These are phyloP conservation scores for Aspergillus pseudoglaucus DNA, from an alignment of 2,329 filamentous ascomycete species.

Conservation along the genomic window DNA sequence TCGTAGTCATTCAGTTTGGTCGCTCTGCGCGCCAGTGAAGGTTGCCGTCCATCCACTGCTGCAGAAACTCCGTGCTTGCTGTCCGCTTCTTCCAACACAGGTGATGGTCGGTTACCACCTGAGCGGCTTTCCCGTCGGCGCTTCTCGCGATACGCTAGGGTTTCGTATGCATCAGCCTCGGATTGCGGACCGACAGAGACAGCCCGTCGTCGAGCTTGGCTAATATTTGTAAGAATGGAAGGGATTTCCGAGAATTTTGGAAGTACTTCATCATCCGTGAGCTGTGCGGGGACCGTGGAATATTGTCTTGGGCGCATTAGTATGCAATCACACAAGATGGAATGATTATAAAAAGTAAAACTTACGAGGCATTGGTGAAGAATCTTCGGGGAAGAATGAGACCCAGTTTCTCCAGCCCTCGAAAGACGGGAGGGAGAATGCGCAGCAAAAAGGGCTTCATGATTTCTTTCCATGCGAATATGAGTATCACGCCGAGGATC, in stretches of 20 bases:
- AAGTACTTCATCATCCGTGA: slow-evolving; percentile 79
- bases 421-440: slow-evolving; percentile 76
- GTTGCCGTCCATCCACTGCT: slow-evolving; percentile 22
- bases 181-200: slow-evolving; percentile 92
- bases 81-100: background rate
- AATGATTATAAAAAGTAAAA: background rate
- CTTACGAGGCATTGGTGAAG: slow-evolving; percentile 76
- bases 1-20: slow-evolving; percentile 59
- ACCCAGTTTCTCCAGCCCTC: slow-evolving; percentile 72
- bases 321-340: background rate
- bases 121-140: slow-evolving; percentile 55
- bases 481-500: slow-evolving; percentile 69
- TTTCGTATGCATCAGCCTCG: slow-evolving; percentile 92
- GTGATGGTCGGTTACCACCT: slow-evolving; percentile 20
- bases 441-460: slow-evolving; percentile 80
- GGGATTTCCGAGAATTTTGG: slow-evolving; percentile 85
- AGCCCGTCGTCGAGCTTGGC: slow-evolving; percentile 69
- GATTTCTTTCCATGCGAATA: slow-evolving; percentile 83
- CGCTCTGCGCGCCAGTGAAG: slow-evolving; percentile 38
- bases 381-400: slow-evolving; percentile 79
- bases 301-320: slow-evolving; percentile 54
- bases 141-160: slow-evolving; percentile 80
- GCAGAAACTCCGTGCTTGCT: slow-evolving; percentile 11
- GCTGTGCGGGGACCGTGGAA: slow-evolving; percentile 66
- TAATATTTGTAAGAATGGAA: slow-evolving; percentile 70